Percentiles rank a stretch among this genome's conserved stretches.
These are phyloP conservation scores for Trichosanthes truncata DNA, from an alignment of 306 rosid genomes.

Conservation along the genomic window DNA sequence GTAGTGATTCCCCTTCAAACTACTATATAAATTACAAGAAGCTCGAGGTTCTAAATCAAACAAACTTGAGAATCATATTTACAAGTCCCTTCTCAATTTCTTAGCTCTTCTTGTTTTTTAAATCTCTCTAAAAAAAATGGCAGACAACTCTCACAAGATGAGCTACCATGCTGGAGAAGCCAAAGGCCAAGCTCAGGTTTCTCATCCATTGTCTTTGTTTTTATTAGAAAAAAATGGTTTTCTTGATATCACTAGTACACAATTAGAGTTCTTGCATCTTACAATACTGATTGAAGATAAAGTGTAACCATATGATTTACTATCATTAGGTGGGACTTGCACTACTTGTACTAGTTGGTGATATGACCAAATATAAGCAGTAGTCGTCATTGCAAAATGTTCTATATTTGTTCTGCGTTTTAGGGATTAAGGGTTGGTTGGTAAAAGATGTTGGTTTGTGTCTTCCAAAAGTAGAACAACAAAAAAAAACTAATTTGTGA, in stretches of 20 bases:
- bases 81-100: not conserved
- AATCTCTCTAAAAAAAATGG: conserved; percentile 17
- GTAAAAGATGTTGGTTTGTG: too few species aligned
- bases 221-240: not conserved
- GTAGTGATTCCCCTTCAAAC: not conserved
- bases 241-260: not conserved
- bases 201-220: not conserved
- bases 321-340: too few species aligned
- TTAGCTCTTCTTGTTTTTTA: not conserved
- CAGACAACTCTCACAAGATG: conserved; percentile 26
- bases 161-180: conserved; percentile 46
- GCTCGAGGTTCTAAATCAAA: not conserved
- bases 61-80: not conserved
- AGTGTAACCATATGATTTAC: too few species aligned
- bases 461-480: too few species aligned
- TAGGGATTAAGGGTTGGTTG: too few species aligned
- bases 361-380: too few species aligned
- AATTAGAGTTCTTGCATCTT: too few species aligned
- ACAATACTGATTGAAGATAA: too few species aligned
- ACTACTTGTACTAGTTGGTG: too few species aligned
- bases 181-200: conserved; percentile 50
- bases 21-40: not conserved
- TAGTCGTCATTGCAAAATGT: too few species aligned
- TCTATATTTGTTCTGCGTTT: too few species aligned
- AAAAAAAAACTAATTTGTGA: too few species aligned